phyloP scores from a whole-genome alignment of 2,329 filamentous ascomycete genomes.

The Aureobasidium sp. region DNA sequence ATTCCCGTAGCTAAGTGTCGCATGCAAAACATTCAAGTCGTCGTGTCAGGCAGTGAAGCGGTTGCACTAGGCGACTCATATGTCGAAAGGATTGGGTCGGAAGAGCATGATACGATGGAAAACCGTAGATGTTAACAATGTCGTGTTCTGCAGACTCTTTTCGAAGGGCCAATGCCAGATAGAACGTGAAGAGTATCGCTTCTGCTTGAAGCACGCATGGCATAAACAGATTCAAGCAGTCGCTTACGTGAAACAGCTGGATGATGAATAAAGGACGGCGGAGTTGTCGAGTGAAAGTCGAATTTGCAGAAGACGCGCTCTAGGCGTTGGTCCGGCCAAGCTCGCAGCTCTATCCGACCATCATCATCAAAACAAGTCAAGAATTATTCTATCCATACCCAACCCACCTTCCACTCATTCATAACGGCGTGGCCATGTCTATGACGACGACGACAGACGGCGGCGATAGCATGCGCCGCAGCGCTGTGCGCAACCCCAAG shows the following conservation, averaged over 20 bases:
- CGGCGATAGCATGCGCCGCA: conserved; percentile 20
- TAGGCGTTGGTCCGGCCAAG: neutral
- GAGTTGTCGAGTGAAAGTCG: neutral
- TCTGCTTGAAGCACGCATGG: neutral
- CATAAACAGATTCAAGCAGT: neutral
- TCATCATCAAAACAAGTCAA: conserved; percentile 9
- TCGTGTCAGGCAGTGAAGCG: no score
- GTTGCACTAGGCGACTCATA: neutral
- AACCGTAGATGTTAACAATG: neutral
- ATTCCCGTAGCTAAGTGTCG: neutral
- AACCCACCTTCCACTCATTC: neutral
- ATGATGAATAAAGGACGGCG: neutral
- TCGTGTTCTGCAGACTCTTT: neutral
- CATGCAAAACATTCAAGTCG: neutral
- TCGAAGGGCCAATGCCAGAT: neutral
- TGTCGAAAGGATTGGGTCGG: no score
- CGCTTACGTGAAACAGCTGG: neutral
- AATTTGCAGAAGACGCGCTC: neutral
- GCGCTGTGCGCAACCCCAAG: conserved; percentile 35
- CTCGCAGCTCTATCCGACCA: neutral
- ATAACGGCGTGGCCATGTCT: neutral
- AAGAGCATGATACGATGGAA: neutral
- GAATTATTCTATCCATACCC: neutral
- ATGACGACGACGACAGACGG: conserved; percentile 4
- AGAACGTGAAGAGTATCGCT: neutral